phyloP scores from a whole-genome alignment of 331 rosid species.

The Malus hybrid region DNA sequence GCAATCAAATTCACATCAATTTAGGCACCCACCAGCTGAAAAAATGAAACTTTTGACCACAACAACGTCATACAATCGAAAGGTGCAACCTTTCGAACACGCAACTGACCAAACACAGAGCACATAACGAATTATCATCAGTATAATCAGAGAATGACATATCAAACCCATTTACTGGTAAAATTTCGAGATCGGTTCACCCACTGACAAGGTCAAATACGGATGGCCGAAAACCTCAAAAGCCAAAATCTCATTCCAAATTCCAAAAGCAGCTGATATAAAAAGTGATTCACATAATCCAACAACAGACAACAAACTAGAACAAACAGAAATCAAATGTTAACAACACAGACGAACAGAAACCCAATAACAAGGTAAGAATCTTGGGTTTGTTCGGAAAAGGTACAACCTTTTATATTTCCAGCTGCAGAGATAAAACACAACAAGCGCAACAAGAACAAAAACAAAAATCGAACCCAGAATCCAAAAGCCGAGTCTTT shows the following conservation, averaged over 20 bases:
- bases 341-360: constrained; percentile 1
- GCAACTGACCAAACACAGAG: neutral
- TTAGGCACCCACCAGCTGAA: neutral
- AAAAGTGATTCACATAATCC: constrained; percentile 13
- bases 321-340: neutral
- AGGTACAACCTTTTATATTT: neutral
- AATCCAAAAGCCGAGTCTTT: constrained; percentile 19
- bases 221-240: neutral
- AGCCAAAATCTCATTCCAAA: constrained; percentile 7
- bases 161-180: constrained; percentile 7
- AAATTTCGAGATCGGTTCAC: constrained; percentile 24
- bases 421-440: constrained; percentile 2
- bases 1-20: constrained; percentile 4
- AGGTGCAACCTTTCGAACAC: constrained; percentile 34
- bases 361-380: neutral
- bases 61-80: constrained; percentile 15
- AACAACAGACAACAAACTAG: constrained; percentile 7
- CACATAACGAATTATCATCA: neutral
- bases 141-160: neutral
- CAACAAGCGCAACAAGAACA: constrained; percentile 16
- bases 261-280: constrained; percentile 9
- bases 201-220: constrained; percentile 22
- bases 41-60: neutral
- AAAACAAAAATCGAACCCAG: neutral
- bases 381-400: neutral